Percentiles rank a stretch among this genome's conserved stretches.
Evolutionary conservation across 2,329 filamentous ascomycete species (phyloP).

Genomic region (Hansfordia pulvinata): DNA sequence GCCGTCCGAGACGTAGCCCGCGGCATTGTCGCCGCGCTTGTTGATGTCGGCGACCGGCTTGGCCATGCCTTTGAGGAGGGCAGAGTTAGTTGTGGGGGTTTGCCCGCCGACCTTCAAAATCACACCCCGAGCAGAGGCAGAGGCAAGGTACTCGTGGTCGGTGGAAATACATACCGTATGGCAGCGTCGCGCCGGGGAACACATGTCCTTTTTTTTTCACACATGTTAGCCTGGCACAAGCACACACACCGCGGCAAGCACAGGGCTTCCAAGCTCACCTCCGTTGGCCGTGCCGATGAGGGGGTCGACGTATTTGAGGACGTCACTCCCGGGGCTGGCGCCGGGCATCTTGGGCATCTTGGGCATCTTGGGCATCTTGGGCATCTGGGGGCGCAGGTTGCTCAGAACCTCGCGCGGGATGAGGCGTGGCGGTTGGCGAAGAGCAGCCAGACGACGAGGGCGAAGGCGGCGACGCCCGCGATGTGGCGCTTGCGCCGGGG

Average conservation of each 20-base stretch:
- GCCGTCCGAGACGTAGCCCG: constrained; percentile 18
- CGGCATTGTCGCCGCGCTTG: constrained; percentile 18
- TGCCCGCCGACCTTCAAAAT: constrained; percentile 5
- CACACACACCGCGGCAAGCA: background rate
- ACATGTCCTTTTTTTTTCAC: constrained; percentile 15
- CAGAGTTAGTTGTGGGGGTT: constrained; percentile 4
- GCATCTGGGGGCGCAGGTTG: too few species aligned
- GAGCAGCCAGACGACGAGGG: too few species aligned
- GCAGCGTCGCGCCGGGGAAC: constrained; percentile 19
- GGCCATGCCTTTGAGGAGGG: constrained; percentile 17
- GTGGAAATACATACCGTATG: constrained; percentile 11
- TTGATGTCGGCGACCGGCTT: constrained; percentile 19
- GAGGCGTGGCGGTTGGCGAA: too few species aligned
- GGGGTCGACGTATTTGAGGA: constrained; percentile 15
- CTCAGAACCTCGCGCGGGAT: too few species aligned
- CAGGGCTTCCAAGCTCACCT: constrained; percentile 8
- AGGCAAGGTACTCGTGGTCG: too few species aligned
- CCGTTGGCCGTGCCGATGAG: constrained; percentile 19
- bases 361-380: too few species aligned
- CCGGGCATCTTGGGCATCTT: too few species aligned
- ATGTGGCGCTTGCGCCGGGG: too few species aligned
- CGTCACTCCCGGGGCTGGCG: too few species aligned
- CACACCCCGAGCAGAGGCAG: too few species aligned
- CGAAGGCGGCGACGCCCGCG: too few species aligned
- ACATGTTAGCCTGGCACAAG: constrained; percentile 5